Conservation (phyloP, 1,284 basidiomycete species). For the Leccinum insolens region DNA sequence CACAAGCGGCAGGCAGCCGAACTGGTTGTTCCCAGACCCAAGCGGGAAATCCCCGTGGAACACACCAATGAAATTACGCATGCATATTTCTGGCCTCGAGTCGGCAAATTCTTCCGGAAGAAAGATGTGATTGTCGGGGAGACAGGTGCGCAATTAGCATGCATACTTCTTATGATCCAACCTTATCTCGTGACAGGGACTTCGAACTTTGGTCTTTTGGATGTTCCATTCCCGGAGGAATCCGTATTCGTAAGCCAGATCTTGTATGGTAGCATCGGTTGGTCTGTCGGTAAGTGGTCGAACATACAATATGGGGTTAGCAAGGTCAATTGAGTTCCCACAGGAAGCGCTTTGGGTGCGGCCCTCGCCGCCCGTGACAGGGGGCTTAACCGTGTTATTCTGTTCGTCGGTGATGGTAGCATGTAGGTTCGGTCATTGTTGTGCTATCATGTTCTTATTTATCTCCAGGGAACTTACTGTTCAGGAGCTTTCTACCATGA, state of each 20-base stretch:
- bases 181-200: conserved; percentile 42
- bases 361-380: conserved; percentile 78
- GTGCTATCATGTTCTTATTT: neutral
- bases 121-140: conserved; percentile 85
- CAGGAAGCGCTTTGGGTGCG: conserved; percentile 67
- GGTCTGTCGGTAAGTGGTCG: conserved; percentile 67
- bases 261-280: conserved; percentile 88
- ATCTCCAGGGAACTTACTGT: conserved; percentile 65
- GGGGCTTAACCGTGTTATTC: conserved; percentile 66
- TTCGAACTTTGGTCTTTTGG: conserved; percentile 75
- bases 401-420: conserved; percentile 89
- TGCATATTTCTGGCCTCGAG: conserved; percentile 84
- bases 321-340: conserved; percentile 18
- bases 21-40: conserved; percentile 54
- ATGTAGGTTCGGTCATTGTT: conserved; percentile 45
- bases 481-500: conserved; percentile 82
- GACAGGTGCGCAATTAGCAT: conserved; percentile 56
- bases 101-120: conserved; percentile 77
- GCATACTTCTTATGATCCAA: neutral
- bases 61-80: conserved; percentile 66
- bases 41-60: conserved; percentile 50
- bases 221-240: conserved; percentile 73
- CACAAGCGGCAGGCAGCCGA: conserved; percentile 42
- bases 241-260: conserved; percentile 75
- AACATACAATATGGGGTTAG: conserved; percentile 13